phyloP scores from a whole-genome alignment of 2,329 filamentous ascomycete genomes.

The Penicillium sp. region DNA sequence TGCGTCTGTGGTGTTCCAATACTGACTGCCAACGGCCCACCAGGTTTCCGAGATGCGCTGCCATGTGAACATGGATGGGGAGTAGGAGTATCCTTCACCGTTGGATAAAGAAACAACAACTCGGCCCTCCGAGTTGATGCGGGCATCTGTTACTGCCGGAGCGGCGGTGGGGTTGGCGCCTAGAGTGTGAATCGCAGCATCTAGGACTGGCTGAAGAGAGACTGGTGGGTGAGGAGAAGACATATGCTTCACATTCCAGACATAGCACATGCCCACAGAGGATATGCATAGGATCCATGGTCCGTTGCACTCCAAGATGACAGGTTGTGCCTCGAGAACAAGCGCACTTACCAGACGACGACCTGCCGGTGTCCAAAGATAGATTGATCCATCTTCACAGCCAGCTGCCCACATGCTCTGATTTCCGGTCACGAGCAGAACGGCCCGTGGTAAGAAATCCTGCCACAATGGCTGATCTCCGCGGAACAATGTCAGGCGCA shows the following conservation, averaged over 20 bases:
- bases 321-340: conserved; percentile 85
- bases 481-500: conserved; percentile 76
- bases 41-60: conserved; percentile 93
- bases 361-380: conserved; percentile 89
- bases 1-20: conserved; percentile 97
- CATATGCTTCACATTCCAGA: conserved; percentile 87
- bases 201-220: conserved; percentile 82
- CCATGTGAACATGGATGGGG: conserved; percentile 81
- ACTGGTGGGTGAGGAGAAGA: conserved; percentile 84
- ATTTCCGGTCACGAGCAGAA: conserved; percentile 88
- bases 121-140: conserved; percentile 82
- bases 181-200: conserved; percentile 77
- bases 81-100: conserved; percentile 91
- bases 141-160: conserved; percentile 84
- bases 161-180: conserved; percentile 74
- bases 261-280: conserved; percentile 81
- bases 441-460: conserved; percentile 81
- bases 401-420: conserved; percentile 87
- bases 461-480: conserved; percentile 84
- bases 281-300: conserved; percentile 90
- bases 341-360: conserved; percentile 80
- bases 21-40: conserved; percentile 98
- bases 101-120: conserved; percentile 90
- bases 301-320: conserved; percentile 86
- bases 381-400: conserved; percentile 87